Percentiles rank a stretch among this genome's conserved stretches.
Conservation (phyloP, 2,329 filamentous ascomycete genomes). For the Colletotrichum sp. region DNA sequence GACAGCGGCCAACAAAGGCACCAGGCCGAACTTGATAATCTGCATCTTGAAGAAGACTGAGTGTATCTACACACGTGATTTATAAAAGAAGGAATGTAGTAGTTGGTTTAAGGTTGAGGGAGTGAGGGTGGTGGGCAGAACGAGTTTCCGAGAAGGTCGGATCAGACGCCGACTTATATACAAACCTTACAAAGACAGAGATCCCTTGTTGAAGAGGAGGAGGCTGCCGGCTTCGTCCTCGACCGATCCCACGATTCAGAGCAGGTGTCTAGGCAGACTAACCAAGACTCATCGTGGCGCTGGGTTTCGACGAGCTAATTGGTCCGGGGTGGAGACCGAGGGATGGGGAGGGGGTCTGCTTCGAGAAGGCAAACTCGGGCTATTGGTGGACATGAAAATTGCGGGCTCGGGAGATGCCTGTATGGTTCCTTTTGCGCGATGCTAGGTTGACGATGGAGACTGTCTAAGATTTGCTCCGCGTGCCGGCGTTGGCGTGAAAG, state of each 20-base stretch:
- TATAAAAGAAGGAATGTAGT: neutral
- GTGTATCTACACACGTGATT: neutral
- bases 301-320: neutral
- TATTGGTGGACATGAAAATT: neutral
- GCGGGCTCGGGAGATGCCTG: neutral
- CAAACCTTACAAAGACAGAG: neutral
- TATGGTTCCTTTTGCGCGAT: neutral
- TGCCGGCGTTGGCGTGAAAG: neutral
- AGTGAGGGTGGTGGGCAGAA: neutral
- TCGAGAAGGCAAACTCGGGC: neutral
- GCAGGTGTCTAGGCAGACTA: neutral
- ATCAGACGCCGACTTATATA: slow-evolving; percentile 1
- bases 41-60: slow-evolving; percentile 1
- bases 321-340: neutral
- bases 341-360: neutral
- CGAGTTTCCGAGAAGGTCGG: neutral
- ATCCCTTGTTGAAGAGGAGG: neutral
- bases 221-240: neutral
- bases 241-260: neutral
- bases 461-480: slow-evolving; percentile 10
- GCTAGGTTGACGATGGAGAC: neutral
- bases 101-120: slow-evolving; percentile 3
- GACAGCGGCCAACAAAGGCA: slow-evolving; percentile 27
- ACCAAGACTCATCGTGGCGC: neutral
- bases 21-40: slow-evolving; percentile 22